Evolutionary conservation across 129 eudicot species (phyloP), one percentile per base, ranked within the genome.

Genomic region (Centaurea solstitialis): DNA sequence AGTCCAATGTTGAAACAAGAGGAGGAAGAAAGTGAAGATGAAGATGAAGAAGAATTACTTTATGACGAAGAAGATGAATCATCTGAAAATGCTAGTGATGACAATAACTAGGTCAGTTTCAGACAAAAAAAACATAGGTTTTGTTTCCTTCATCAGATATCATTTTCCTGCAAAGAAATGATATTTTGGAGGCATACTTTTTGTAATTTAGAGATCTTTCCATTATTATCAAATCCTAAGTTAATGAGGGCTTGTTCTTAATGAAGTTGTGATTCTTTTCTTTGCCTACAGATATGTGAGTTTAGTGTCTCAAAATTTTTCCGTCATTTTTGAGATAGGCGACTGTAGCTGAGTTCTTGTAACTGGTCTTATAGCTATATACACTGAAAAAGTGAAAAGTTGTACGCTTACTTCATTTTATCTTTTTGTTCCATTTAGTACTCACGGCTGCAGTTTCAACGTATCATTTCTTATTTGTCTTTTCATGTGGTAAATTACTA

Each of bases 1-100:
- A 74, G 81, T 77, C 87, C 73, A 21, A 75, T 72, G 72, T 61
- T 72, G 22, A 80, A 84, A 88, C 87, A 76, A 30, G 85, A 80
- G 38, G 57, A 86, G 68, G 87, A 78, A 57, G 78, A 84, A 57
- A 84, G 84, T 83, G 96, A 88, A 81, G 88, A 80, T 76, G 98
- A 93, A 74, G 93, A 87, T 73, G 98, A 90, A 74, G 98, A 92
- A 74, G 98, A 92, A 40, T 83, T 85, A 76, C 83, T 88, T 82
- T 92, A 89, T 69, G 93, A 92, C 17, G 89, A 90, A 26, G 97
- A 90, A 72, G 87, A 83, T 18, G 98, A 88, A 37, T 91, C 86
- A 70, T 89, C 97, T 43, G 79, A 88, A 73, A 85, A 82, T 65
- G 68, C 82, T 57, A 88, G 87, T 57, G 97, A 85, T 6, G 85